phyloP scores from a whole-genome alignment of 2,329 filamentous ascomycete genomes.

The Ascochyta clinopodiicola region DNA sequence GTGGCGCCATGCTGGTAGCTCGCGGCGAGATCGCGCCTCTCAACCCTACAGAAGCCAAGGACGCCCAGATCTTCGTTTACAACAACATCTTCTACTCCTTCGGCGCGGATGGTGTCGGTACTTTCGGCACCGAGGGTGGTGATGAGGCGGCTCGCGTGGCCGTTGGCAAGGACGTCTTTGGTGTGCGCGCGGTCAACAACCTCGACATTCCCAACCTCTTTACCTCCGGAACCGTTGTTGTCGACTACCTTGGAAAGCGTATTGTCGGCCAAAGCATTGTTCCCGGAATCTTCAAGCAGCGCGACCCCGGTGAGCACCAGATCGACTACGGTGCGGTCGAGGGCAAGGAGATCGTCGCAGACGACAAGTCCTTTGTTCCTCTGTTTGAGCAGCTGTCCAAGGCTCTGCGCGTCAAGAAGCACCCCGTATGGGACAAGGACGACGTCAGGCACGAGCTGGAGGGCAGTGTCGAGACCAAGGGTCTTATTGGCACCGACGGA shows the following conservation, averaged over 20 bases:
- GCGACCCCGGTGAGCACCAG: constrained; percentile 95
- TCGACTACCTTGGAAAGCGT: constrained; percentile 96
- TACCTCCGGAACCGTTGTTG: constrained; percentile 93
- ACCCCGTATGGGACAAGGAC: constrained; percentile 98
- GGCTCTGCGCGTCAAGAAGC: constrained; percentile 88
- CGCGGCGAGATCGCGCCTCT: constrained; percentile 90
- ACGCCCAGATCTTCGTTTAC: constrained; percentile 98
- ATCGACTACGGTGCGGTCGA: constrained; percentile 99
- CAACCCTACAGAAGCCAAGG: constrained; percentile 89
- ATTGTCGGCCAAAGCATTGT: constrained; percentile 98
- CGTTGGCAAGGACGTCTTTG: constrained; percentile 94
- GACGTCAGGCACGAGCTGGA: constrained; percentile 88
- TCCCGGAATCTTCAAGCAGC: constrained; percentile 98
- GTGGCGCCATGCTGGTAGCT: constrained; percentile 89
- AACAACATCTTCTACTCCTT: constrained; percentile 99
- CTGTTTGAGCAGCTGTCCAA: constrained; percentile 92
- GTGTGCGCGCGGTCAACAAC: constrained; percentile 94
- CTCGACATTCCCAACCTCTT: constrained; percentile 94
- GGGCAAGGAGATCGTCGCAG: constrained; percentile 92
- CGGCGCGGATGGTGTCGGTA: constrained; percentile 94
- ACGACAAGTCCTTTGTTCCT: constrained; percentile 82
- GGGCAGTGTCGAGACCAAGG: constrained; percentile 96
- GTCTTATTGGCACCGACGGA: constrained; percentile 93
- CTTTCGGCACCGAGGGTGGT: constrained; percentile 93
- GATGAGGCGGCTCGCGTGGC: constrained; percentile 96